These are phyloP conservation scores for Saturnispora sekii DNA, from an alignment of 805 yeast species.

Conservation along the genomic window DNA sequence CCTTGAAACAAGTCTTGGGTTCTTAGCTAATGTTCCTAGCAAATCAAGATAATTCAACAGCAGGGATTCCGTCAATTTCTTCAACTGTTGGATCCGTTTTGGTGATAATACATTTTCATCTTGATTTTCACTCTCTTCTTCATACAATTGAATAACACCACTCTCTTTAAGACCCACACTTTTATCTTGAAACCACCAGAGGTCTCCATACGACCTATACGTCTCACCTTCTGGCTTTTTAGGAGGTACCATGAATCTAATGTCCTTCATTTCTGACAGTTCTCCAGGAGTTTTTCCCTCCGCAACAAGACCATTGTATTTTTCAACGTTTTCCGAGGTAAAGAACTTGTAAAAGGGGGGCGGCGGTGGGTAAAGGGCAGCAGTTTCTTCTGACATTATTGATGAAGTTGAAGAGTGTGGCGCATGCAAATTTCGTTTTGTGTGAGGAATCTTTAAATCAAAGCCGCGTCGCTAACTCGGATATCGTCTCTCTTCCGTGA, in stretches of 20 bases:
- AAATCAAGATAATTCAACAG: constrained; percentile 75
- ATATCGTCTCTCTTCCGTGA: neutral
- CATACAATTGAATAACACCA: constrained; percentile 70
- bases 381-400: constrained; percentile 17
- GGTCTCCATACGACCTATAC: constrained; percentile 81
- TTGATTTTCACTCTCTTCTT: constrained; percentile 10
- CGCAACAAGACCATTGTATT: constrained; percentile 25
- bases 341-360: constrained; percentile 74
- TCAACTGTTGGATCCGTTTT: constrained; percentile 62
- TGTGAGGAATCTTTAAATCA: neutral
- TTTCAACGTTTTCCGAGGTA: constrained; percentile 55
- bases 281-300: constrained; percentile 18
- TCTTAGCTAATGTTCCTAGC: constrained; percentile 62
- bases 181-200: constrained; percentile 77
- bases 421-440: neutral
- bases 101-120: constrained; percentile 30
- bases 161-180: constrained; percentile 66
- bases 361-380: constrained; percentile 90
- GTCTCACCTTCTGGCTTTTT: constrained; percentile 47
- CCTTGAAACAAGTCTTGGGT: constrained; percentile 50
- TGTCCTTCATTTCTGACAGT: constrained; percentile 25
- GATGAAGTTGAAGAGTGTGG: neutral
- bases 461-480: too few species aligned
- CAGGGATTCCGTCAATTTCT: constrained; percentile 68
- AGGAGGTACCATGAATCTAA: constrained; percentile 59